Base-by-base conservation (phyloP, 148 eudicot species). In the Rhododendron williamsianum region DNA sequence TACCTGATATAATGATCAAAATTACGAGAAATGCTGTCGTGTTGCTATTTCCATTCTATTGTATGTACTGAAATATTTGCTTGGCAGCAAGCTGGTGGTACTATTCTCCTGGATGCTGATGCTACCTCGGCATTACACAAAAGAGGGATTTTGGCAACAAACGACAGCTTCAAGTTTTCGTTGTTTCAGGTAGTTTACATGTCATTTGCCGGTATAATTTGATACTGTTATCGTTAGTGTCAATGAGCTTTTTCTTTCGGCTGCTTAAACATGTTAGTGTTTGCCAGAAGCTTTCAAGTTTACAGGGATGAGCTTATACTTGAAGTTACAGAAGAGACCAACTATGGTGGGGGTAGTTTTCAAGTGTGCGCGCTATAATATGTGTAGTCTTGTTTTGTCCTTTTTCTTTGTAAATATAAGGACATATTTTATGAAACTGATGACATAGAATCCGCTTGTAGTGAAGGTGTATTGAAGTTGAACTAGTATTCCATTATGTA, bases 71-170 rank as follows among this genome's bases (percentile, higher is more conserved):
- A 79, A 54, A 67, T 43, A 38, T 43, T 76, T 78, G 30, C 81
- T 72, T 88, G 87, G 69, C 93, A 97, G 99, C 95, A 92, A 92
- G 90, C 91, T 88, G 98, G 97, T 87, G 94, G 91, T 82, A 84
- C 90, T 49, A 94, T 97, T 86, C 89, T 83, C 36, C 88, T 97
- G 98, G 98, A 97, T 86, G 99, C 98, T 88, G 95, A 95, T 91
- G 99, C 99, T 85, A 97, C 95, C 77, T 92, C 99, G 52, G 85
- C 82, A 49, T 86, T 97, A 89, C 98, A 91, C 84, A 91, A 91
- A 81, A 93, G 89, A 78, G 91, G 91, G 78, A 90, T 95, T 87
- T 86, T 91, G 81, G 85, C 94, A 63, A 95, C 99, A 81, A 88
- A 94, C 80, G 99, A 97, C 86, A 90, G 87, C 79, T 90, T 86